These are phyloP conservation scores for Austroboletus novae-zelandiae DNA, from an alignment of 1,284 basidiomycete species.

Conservation along the genomic window DNA sequence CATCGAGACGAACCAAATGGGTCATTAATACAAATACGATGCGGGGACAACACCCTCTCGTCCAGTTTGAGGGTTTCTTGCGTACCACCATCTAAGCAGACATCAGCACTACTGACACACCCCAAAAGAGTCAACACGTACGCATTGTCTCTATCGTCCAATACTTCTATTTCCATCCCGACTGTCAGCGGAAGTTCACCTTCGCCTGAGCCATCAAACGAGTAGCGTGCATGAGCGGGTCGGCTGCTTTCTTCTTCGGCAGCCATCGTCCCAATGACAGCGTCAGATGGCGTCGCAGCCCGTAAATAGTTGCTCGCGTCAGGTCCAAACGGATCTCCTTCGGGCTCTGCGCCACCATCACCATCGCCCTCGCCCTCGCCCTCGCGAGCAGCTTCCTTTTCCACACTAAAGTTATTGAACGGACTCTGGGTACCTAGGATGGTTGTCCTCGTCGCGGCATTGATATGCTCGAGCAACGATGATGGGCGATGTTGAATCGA, in stretches of 20 bases:
- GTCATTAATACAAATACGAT: conserved; percentile 73
- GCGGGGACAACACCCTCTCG: conserved; percentile 87
- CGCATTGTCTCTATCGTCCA: conserved; percentile 79
- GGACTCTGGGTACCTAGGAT: conserved; percentile 61
- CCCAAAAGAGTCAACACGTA: conserved; percentile 42
- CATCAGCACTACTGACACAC: conserved; percentile 2
- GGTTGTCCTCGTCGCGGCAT: conserved; percentile 78
- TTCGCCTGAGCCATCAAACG: conserved; percentile 74
- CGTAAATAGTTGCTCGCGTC: conserved; percentile 73
- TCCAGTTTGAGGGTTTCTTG: conserved; percentile 73
- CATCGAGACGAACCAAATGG: conserved; percentile 23
- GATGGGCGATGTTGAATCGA: conserved; percentile 74
- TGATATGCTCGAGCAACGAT: conserved; percentile 82
- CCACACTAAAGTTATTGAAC: conserved; percentile 44
- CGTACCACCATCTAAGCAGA: conserved; percentile 83
- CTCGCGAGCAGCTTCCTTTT: conserved; percentile 50
- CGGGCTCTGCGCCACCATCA: conserved; percentile 24
- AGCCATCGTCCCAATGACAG: conserved; percentile 53
- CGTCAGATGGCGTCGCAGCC: conserved; percentile 76
- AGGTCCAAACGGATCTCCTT: conserved; percentile 54
- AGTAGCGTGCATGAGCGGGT: conserved; percentile 75
- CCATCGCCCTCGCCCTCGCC: conserved; percentile 11
- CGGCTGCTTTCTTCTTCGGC: conserved; percentile 65
- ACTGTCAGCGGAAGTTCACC: conserved; percentile 70
- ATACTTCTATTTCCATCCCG: conserved; percentile 71